Evolutionary conservation across 225 moss, liverwort and hornwort species (phyloP).

Genomic region (Pseudoscleropodium purum): DNA sequence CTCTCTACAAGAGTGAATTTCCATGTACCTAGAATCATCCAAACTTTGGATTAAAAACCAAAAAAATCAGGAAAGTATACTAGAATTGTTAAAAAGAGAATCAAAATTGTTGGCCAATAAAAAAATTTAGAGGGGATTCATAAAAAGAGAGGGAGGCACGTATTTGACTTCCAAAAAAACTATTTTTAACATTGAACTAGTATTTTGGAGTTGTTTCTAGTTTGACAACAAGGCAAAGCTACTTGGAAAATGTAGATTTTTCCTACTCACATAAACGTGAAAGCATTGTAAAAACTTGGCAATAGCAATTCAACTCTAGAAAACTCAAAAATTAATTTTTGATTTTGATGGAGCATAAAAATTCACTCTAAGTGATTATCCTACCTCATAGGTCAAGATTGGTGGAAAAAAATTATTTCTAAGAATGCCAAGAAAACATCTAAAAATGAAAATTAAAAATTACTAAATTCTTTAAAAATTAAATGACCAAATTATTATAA

Average conservation of each 20-base stretch:
- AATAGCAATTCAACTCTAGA: not conserved
- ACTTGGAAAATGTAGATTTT: not conserved
- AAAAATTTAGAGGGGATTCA: too few relatives aligned
- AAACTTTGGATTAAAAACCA: not conserved
- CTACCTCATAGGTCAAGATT: too few relatives aligned
- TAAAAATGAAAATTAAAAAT: too few relatives aligned
- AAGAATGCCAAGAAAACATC: too few relatives aligned
- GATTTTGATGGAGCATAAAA: not conserved
- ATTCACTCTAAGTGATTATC: not conserved
- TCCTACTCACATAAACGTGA: not conserved
- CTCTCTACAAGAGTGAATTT: too few relatives aligned
- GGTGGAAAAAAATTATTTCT: too few relatives aligned
- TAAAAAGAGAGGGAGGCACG: too few relatives aligned
- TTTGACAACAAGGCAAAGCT: not conserved
- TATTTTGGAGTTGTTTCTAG: not conserved
- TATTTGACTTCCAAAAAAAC: fast-evolving
- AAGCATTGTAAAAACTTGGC: not conserved
- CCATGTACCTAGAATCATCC: not conserved
- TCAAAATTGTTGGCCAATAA: not conserved
- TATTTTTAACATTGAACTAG: not conserved
- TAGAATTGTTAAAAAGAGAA: too few relatives aligned
- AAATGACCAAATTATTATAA: too few relatives aligned
- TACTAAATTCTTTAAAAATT: too few relatives aligned
- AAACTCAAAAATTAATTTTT: not conserved
- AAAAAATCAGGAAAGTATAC: not conserved